phyloP scores from a whole-genome alignment of 352 stramenopile genomes.

The Phytopythium sindhum region DNA sequence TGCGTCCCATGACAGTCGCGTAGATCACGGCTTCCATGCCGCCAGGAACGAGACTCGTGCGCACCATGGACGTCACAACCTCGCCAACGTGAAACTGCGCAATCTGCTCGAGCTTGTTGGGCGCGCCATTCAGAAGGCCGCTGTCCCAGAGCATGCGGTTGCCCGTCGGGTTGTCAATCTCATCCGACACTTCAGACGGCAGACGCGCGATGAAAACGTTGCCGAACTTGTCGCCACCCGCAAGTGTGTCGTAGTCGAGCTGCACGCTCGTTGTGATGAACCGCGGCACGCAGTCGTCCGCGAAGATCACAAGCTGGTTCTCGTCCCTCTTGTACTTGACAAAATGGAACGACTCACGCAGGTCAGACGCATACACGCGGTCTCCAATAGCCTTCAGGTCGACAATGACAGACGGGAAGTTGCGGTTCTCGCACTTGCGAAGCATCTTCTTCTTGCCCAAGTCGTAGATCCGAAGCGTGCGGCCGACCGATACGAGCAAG shows the following conservation, averaged over 20 bases:
- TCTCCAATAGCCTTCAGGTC: constrained; percentile 93
- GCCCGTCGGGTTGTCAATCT: constrained; percentile 95
- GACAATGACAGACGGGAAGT: constrained; percentile 92
- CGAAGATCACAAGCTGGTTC: constrained; percentile 96
- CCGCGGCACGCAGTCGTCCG: constrained; percentile 91
- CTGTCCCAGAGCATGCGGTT: constrained; percentile 97
- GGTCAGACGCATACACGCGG: constrained; percentile 95
- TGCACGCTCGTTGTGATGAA: constrained; percentile 83
- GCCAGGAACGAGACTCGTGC: constrained; percentile 93
- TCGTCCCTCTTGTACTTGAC: constrained; percentile 97
- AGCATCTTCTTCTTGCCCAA: constrained; percentile 99
- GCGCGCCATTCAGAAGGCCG: constrained; percentile 88
- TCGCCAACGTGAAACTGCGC: constrained; percentile 98
- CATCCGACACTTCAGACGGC: constrained; percentile 91
- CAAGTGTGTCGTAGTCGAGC: constrained; percentile 98
- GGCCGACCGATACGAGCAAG: constrained; percentile 96
- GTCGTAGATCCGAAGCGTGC: constrained; percentile 96
- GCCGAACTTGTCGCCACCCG: constrained; percentile 98
- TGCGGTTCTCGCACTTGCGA: constrained; percentile 97
- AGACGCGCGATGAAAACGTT: constrained; percentile 97
- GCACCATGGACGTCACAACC: constrained; percentile 97
- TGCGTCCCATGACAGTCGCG: constrained; percentile 94
- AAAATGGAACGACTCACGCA: constrained; percentile 96
- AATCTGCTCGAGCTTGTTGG: constrained; percentile 96
- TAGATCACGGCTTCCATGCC: constrained; percentile 97